Percentiles rank a stretch among this genome's conserved stretches.
Evolutionary conservation across 768 basidiomycete genomes (phyloP).

Genomic region (Trametes cingulata): DNA sequence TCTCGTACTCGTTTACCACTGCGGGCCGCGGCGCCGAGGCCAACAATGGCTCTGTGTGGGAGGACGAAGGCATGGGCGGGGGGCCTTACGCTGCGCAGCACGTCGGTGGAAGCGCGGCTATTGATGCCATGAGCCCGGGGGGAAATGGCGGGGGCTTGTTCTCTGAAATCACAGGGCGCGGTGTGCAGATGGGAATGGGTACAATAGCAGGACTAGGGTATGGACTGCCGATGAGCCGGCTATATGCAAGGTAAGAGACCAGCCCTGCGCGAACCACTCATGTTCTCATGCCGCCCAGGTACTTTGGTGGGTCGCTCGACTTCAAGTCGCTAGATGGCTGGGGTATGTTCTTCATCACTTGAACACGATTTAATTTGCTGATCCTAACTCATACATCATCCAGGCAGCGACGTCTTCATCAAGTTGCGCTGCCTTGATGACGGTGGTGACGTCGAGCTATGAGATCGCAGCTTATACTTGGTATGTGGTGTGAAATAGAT

Average conservation of each 20-base stretch:
- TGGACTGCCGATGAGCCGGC: constrained; percentile 77
- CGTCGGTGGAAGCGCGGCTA: constrained; percentile 68
- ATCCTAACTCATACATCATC: constrained; percentile 26
- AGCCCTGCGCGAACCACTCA: constrained; percentile 2
- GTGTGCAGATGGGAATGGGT: constrained; percentile 79
- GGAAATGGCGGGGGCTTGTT: constrained; percentile 55
- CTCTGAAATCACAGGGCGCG: constrained; percentile 75
- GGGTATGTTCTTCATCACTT: constrained; percentile 47
- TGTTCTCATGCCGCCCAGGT: constrained; percentile 42
- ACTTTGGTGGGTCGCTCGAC: constrained; percentile 86
- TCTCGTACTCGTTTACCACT: constrained; percentile 92
- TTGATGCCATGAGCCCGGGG: constrained; percentile 36
- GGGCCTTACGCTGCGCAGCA: constrained; percentile 82
- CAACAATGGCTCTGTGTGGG: constrained; percentile 23
- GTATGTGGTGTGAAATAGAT: no score
- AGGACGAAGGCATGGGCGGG: constrained; percentile 46
- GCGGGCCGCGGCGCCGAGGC: constrained; percentile 53
- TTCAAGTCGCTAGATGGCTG: constrained; percentile 81
- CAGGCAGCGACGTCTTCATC: constrained; percentile 53
- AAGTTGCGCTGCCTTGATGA: constrained; percentile 55
- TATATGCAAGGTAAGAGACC: constrained; percentile 57
- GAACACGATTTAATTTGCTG: background rate
- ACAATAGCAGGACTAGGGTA: constrained; percentile 90
- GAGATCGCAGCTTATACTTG: constrained; percentile 2
- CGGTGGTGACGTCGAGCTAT: constrained; percentile 54